Percentiles rank a stretch among this genome's conserved stretches.
Conservation (phyloP, 1,139 yeast species). For the Pichia sp. region DNA sequence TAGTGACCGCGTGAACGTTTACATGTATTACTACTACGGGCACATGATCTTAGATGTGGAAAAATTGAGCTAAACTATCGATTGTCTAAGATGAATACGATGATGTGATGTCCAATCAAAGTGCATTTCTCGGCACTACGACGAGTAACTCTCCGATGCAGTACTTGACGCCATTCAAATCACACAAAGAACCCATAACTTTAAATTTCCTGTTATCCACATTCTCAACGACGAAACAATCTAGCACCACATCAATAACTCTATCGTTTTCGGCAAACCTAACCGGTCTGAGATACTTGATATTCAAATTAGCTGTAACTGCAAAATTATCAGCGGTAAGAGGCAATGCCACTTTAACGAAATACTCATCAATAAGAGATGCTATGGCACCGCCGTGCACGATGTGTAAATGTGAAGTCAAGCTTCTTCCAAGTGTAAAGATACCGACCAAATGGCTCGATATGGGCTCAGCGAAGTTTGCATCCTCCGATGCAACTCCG, state of each 20-base stretch:
- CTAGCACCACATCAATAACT: constrained; percentile 15
- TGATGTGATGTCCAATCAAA: neutral
- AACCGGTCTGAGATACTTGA: constrained; percentile 21
- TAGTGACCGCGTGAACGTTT: too few relatives aligned
- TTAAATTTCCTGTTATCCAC: constrained; percentile 15
- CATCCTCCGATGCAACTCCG: too few relatives aligned
- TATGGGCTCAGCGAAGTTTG: constrained; percentile 7
- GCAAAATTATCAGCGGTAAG: constrained; percentile 33
- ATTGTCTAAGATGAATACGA: too few relatives aligned
- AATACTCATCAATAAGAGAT: constrained; percentile 45
- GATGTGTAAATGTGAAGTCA: constrained; percentile 45
- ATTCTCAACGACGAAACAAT: constrained; percentile 17
- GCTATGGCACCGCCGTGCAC: constrained; percentile 55
- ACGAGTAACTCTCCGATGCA: constrained; percentile 21
- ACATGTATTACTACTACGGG: too few relatives aligned
- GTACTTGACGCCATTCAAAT: constrained; percentile 14
- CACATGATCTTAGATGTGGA: too few relatives aligned
- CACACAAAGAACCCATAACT: constrained; percentile 18
- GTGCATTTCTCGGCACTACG: constrained; percentile 17
- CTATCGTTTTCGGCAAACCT: constrained; percentile 11
- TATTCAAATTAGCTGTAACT: constrained; percentile 25
- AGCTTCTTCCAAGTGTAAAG: constrained; percentile 38
- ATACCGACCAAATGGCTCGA: constrained; percentile 35
- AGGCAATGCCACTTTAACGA: constrained; percentile 46
- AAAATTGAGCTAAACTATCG: too few relatives aligned